Percentiles rank a stretch among this genome's conserved stretches.
Conservation (phyloP, 208 protist genomes). For the Leishmania arabica region DNA sequence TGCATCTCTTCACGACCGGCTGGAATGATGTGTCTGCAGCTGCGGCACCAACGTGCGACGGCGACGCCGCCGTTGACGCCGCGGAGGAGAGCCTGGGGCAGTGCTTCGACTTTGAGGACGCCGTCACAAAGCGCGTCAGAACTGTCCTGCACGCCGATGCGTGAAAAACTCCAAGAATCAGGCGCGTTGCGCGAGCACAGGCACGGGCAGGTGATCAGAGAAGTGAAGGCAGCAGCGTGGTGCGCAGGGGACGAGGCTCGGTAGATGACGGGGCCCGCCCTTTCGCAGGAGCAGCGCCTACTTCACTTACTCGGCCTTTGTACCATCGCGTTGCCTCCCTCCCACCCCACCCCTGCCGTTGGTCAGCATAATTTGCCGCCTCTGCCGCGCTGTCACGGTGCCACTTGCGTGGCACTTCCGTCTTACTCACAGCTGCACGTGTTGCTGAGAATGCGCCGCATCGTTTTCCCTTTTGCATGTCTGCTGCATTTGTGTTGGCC, state of each 20-base stretch:
- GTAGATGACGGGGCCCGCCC: neutral
- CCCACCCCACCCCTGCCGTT: neutral
- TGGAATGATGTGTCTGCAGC: constrained; percentile 39
- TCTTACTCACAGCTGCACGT: neutral
- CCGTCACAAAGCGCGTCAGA: constrained; percentile 11
- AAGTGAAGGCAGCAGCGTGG: neutral
- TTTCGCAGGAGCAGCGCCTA: neutral
- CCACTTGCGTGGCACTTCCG: neutral
- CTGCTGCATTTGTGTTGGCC: neutral
- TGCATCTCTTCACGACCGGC: constrained; percentile 37
- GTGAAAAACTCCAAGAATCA: neutral
- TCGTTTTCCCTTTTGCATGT: neutral
- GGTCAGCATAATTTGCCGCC: neutral
- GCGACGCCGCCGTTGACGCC: neutral
- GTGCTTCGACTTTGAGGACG: constrained; percentile 36
- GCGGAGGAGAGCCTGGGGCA: constrained; percentile 23
- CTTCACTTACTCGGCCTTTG: neutral
- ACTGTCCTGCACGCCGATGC: neutral
- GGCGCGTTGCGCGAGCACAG: too few relatives aligned
- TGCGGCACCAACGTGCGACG: neutral
- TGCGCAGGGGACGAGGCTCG: neutral
- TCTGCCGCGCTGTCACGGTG: neutral
- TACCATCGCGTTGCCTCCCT: neutral
- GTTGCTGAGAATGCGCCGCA: neutral
- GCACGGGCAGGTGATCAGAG: neutral